Evolutionary conservation across 2,329 filamentous ascomycete genomes (phyloP), one percentile per base, ranked within the genome.

Genomic region (Diaporthe helianthi): DNA sequence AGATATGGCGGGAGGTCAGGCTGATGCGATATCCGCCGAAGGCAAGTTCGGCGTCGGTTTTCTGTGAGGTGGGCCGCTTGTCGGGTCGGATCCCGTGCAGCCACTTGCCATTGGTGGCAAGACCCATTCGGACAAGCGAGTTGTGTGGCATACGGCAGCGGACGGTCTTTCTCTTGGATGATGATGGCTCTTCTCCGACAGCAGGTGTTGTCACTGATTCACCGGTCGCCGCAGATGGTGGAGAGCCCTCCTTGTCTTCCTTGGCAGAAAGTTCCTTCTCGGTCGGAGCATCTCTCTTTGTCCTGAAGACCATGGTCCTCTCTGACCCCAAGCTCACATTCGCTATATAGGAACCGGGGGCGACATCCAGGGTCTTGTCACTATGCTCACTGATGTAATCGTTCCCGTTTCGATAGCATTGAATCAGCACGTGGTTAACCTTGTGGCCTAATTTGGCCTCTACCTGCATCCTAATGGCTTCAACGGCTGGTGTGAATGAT

Each of bases 371-470:
- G 0, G 95, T 97, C 81, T 99, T 99, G 78, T 99, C 96, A 47
- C 93, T 97, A 77, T 99, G 96, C 77, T 99, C 96, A 0, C 93
- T 96, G 72, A 99, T 99, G 77, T 93, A 93, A 80, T 99, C 96
- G 58, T 88, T 89, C 3, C 95, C 93, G 73, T 87, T 86, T n/a
- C 96, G 92, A 76, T 99, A 99, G 69, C 94, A 87, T 76, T 99
- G 96, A 54, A 99, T 97, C 58, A 99, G 82, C 1, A 90, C 94
- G 77, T 99, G 96, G 76, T 99, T 99, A 51, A 99, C 81, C 0
- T 87, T 82, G 75, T 98, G 96, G 0, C 92, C 91, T 1, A 97
- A 85, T 19, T 88, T 83, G 68, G 86, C 84, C 78, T 97, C 93
- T 0, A 93, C 90, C 67, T 86, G 85, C 17, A 81, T 78, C 70